These are phyloP conservation scores for Tulasnella sp. DNA, from an alignment of 768 basidiomycete genomes.

Conservation along the genomic window DNA sequence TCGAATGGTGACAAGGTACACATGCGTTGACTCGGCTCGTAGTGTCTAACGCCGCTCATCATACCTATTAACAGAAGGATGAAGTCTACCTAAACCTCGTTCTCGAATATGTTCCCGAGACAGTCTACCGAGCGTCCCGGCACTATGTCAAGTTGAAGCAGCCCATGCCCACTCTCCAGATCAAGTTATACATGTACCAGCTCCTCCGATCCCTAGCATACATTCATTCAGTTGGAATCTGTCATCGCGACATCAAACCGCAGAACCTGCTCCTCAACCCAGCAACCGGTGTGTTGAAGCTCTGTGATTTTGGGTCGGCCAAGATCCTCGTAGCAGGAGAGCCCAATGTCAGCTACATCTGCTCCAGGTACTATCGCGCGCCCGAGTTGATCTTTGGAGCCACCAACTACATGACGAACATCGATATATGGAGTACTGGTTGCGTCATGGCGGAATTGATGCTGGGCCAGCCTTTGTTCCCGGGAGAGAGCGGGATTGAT, in stretches of 20 bases:
- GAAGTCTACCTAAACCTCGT: slow-evolving; percentile 99
- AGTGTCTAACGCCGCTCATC: background rate
- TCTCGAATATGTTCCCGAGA: slow-evolving; percentile 98
- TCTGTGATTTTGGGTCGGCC: slow-evolving; percentile 98
- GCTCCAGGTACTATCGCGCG: slow-evolving; percentile 97
- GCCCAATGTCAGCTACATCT: slow-evolving; percentile 99
- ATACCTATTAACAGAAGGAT: slow-evolving; percentile 64
- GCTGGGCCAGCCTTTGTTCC: slow-evolving; percentile 97
- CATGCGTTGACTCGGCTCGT: background rate
- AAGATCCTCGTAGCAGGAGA: slow-evolving; percentile 97
- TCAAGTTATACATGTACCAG: slow-evolving; percentile 99
- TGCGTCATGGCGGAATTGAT: slow-evolving; percentile 99
- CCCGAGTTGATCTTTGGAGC: slow-evolving; percentile 99
- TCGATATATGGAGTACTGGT: slow-evolving; percentile 99
- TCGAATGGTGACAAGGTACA: slow-evolving; percentile 97
- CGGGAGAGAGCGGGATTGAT: slow-evolving; percentile 97
- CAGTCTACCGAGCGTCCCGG: slow-evolving; percentile 95
- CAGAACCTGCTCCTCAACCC: slow-evolving; percentile 98
- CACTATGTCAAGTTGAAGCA: slow-evolving; percentile 99
- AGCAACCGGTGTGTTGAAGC: slow-evolving; percentile 89
- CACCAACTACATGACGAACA: slow-evolving; percentile 99
- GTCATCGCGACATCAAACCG: slow-evolving; percentile 99
- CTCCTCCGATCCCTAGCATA: slow-evolving; percentile 96
- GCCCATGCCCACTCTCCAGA: slow-evolving; percentile 98
- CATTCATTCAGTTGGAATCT: slow-evolving; percentile 99